These are phyloP conservation scores for Apiotrichum gamsii DNA, from an alignment of 1,284 basidiomycete genomes.

Conservation along the genomic window DNA sequence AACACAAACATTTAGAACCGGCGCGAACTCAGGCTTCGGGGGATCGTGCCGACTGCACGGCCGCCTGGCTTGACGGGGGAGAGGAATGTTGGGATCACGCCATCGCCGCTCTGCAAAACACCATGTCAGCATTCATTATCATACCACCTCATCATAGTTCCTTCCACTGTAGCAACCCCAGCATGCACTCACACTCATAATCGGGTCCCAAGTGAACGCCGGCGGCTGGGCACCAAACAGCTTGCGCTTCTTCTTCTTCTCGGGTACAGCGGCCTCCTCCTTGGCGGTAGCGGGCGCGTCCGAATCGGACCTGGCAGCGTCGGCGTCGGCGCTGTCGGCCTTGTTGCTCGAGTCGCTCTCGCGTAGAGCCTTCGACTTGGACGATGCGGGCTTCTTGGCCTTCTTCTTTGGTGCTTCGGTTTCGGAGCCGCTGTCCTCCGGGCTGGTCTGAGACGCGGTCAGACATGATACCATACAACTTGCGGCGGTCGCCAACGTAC, in stretches of 20 bases:
- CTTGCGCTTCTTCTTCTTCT: constrained; percentile 43
- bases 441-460: constrained; percentile 17
- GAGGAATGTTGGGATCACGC: constrained; percentile 37
- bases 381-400: constrained; percentile 1
- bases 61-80: constrained; percentile 25
- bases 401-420: constrained; percentile 28
- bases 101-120: constrained; percentile 44
- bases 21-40: constrained; percentile 13
- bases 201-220: constrained; percentile 39
- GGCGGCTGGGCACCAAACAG: constrained; percentile 25
- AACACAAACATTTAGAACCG: constrained; percentile 2
- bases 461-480: background rate
- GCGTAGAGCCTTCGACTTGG: background rate
- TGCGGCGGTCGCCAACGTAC: too few relatives aligned
- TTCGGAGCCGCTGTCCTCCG: constrained; percentile 18
- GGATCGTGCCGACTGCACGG: constrained; percentile 21
- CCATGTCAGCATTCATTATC: constrained; percentile 1
- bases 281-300: background rate
- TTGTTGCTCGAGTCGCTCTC: constrained; percentile 2
- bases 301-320: background rate
- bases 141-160: background rate
- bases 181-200: constrained; percentile 33
- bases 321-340: background rate
- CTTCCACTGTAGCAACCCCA: background rate
- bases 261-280: background rate